These are phyloP conservation scores for Olyra latifolia DNA, from an alignment of 176 grass and related monocot species.

Conservation along the genomic window DNA sequence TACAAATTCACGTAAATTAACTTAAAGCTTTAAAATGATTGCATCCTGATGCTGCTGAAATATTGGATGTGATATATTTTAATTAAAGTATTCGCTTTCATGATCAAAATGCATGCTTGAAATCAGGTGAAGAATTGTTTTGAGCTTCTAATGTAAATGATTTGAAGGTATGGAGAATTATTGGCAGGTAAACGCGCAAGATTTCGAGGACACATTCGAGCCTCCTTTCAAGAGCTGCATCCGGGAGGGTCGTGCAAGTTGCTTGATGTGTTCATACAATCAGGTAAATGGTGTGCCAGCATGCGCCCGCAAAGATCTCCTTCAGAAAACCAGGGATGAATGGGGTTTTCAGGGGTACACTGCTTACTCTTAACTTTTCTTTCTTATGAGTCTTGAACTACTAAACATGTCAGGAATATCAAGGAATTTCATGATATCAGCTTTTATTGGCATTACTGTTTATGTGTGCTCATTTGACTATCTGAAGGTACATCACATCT, in stretches of 20 bases:
- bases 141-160: neutral
- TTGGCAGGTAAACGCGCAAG: slow-evolving; percentile 80
- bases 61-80: neutral
- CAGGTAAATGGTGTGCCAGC: slow-evolving; percentile 83
- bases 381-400: slow-evolving; percentile 1
- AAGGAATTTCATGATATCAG: neutral
- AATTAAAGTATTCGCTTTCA: neutral
- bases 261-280: slow-evolving; percentile 97
- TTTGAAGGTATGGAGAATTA: neutral
- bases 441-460: neutral
- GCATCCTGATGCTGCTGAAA: neutral
- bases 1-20: neutral
- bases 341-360: slow-evolving; percentile 92
- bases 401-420: neutral
- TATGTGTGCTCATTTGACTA: slow-evolving; percentile 30
- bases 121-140: slow-evolving; percentile 22
- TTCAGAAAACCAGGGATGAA: slow-evolving; percentile 72
- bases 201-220: slow-evolving; percentile 87
- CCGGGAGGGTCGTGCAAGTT: slow-evolving; percentile 81
- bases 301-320: slow-evolving; percentile 71
- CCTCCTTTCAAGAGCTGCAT: slow-evolving; percentile 96
- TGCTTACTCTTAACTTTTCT: slow-evolving; percentile 29
- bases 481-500: slow-evolving; percentile 74
- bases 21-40: neutral
- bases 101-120: neutral